Base-by-base conservation (phyloP, 139 green algal genomes). In the Micractinium sp. region DNA sequence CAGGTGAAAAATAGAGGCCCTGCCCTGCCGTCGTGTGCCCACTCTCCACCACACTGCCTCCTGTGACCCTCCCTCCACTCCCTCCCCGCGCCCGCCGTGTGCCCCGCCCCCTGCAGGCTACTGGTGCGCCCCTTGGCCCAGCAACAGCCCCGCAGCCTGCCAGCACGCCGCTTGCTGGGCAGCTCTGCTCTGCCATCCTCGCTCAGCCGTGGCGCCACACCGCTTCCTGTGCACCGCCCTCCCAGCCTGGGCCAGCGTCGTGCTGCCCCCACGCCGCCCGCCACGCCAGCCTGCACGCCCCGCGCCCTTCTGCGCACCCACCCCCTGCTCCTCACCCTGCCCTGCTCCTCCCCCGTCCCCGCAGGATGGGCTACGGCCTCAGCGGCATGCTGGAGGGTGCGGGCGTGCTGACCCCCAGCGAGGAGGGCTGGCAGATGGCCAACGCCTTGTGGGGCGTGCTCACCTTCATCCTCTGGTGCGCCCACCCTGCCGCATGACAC, bases 361-460 rank as follows among this genome's bases (percentile, higher is more conserved):
- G 29, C 78, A 67, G 78, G 74, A 80, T 80, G 74, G 78, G 78
- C 78, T 84, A 67, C 53, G 78, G 78, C 29, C 31, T 66, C 12
- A 67, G 41, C 78, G 78, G 78, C 78, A 60, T 84, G 3, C 78
- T 67, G 27, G 74, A 80, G 33, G 74, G 74, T 12, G 74, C 74
- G 1, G 33, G 39, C 15, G 36, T 53, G n/a, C 33, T 80, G 5
- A 67, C n/a, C 27, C 27, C 41, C 78, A 67, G 27, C 47, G 31
- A 47, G 12, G 41, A 66, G 41, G 47, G 78, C 78, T 84, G 78
- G 78, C 14, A 29, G 29, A 63, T 84, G 78, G 78, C 78, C n/a
- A 80, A 80, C 35, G 33, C 33, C n/a, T n/a, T 80, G 74, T 80
- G 74, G 74, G 74, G 74, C 33, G 74, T 80, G 74, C 33, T 80